phyloP scores from a whole-genome alignment of 2,329 filamentous ascomycete genomes.

The Geosmithia putterillii region DNA sequence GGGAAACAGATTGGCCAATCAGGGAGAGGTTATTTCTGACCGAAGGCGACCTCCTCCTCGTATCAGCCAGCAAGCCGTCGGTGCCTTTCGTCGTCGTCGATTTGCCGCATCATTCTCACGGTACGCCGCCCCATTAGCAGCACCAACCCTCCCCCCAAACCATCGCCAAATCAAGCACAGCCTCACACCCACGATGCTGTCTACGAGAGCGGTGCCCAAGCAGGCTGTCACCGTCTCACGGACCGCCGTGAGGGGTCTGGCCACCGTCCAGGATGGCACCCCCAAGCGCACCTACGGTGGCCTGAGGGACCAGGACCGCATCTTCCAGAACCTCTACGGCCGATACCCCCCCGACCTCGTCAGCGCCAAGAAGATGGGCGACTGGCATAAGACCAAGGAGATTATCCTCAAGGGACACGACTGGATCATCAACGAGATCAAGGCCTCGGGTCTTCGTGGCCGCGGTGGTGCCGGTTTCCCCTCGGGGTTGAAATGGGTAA shows the following conservation, averaged over 20 bases:
- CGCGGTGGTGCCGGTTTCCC: constrained; percentile 97
- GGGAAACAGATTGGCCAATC: constrained; percentile 26
- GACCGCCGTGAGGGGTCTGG: constrained; percentile 54
- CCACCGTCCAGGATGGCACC: constrained; percentile 64
- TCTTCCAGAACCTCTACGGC: constrained; percentile 97
- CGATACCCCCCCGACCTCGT: constrained; percentile 85
- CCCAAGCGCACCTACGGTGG: constrained; percentile 70
- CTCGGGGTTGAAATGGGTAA: constrained; percentile 96
- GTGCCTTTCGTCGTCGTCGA: constrained; percentile 19
- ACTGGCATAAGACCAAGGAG: constrained; percentile 99
- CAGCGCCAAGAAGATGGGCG: constrained; percentile 93
- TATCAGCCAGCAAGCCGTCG: constrained; percentile 11
- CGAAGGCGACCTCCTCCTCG: constrained; percentile 9
- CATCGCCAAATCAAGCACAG: constrained; percentile 14
- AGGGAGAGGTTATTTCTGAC: constrained; percentile 22
- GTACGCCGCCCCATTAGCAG: too few species aligned
- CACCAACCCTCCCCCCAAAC: constrained; percentile 12
- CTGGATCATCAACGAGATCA: constrained; percentile 97
- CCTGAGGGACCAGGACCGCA: constrained; percentile 90
- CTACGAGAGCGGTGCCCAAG: constrained; percentile 27
- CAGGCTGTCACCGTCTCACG: constrained; percentile 26
- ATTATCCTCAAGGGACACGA: constrained; percentile 95
- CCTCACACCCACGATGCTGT: constrained; percentile 28
- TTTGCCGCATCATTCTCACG: too few species aligned
- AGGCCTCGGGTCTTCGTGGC: constrained; percentile 88